Evolutionary conservation across 1,284 basidiomycete genomes (phyloP).

Genomic region (Cryptococcus maquisensis): DNA sequence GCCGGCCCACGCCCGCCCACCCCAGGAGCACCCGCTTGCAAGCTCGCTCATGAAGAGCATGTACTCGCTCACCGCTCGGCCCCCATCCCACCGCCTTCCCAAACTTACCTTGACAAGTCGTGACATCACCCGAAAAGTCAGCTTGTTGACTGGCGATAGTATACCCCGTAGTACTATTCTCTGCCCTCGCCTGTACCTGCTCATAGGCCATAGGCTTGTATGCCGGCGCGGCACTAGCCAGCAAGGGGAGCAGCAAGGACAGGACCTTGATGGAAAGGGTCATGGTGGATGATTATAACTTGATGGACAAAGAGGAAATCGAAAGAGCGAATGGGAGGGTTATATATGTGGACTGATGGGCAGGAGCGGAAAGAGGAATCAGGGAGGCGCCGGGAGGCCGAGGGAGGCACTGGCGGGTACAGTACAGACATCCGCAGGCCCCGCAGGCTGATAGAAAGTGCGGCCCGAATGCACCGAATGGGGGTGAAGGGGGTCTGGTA

Average conservation of each 20-base stretch:
- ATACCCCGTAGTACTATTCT: background rate
- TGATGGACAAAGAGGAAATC: background rate
- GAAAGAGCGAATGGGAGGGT: background rate
- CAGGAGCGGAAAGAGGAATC: background rate
- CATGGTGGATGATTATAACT: background rate
- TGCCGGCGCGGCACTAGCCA: background rate
- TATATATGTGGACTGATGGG: background rate
- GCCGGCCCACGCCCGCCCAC: too few species aligned
- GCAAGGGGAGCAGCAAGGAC: background rate
- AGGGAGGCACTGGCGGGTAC: too few species aligned
- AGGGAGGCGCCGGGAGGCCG: too few species aligned
- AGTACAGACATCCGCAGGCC: too few species aligned
- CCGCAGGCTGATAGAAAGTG: too few species aligned
- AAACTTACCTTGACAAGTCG: conserved; percentile 14
- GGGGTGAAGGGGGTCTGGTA: too few species aligned
- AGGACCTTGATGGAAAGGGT: background rate
- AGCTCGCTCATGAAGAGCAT: too few species aligned
- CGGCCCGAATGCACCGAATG: too few species aligned
- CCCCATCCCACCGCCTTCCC: too few species aligned
- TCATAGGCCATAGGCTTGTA: background rate
- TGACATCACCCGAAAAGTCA: conserved; percentile 17
- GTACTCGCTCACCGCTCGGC: too few species aligned
- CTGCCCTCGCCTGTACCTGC: background rate
- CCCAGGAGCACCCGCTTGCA: too few species aligned
- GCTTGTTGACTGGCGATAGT: conserved; percentile 7